phyloP scores from a whole-genome alignment of 768 basidiomycete genomes.

The Lentinus tigrinus region DNA sequence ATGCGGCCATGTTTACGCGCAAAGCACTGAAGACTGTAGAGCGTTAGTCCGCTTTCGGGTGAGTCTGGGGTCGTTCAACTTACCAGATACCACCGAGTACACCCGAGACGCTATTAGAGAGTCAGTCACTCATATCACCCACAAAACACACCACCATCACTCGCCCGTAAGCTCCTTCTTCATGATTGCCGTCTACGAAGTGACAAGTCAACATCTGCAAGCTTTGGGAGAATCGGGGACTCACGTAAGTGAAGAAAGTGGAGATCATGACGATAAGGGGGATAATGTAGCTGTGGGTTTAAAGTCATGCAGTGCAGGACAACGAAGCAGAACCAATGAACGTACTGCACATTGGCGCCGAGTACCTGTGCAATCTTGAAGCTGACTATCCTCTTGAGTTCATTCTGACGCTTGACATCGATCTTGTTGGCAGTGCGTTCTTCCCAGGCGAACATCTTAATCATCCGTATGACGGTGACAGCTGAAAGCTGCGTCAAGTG shows the following conservation, averaged over 20 bases:
- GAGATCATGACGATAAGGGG: constrained; percentile 65
- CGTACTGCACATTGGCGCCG: constrained; percentile 43
- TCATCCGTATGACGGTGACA: constrained; percentile 38
- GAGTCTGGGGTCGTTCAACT: not conserved
- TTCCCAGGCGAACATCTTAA: constrained; percentile 48
- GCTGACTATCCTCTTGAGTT: constrained; percentile 54
- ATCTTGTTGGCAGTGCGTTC: constrained; percentile 48
- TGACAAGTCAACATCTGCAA: not conserved
- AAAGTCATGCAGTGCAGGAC: constrained; percentile 34
- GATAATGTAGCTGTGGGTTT: constrained; percentile 45
- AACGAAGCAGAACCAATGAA: not conserved
- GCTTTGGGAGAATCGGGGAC: constrained; percentile 16
- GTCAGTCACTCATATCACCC: too few species aligned
- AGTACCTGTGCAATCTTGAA: constrained; percentile 47
- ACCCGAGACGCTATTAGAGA: constrained; percentile 29
- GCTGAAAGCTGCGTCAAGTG: constrained; percentile 14
- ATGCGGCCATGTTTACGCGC: not conserved
- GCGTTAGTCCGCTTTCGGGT: not conserved
- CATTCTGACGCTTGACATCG: constrained; percentile 55
- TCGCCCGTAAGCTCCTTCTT: constrained; percentile 34
- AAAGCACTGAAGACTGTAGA: not conserved
- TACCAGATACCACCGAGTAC: constrained; percentile 37
- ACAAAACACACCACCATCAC: not conserved
- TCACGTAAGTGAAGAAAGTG: constrained; percentile 58
- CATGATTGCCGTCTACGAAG: constrained; percentile 35